Evolutionary conservation across 129 eudicot genomes (phyloP), one percentile per base, ranked within the genome.

Genomic region (Oenanthe sinensis): DNA sequence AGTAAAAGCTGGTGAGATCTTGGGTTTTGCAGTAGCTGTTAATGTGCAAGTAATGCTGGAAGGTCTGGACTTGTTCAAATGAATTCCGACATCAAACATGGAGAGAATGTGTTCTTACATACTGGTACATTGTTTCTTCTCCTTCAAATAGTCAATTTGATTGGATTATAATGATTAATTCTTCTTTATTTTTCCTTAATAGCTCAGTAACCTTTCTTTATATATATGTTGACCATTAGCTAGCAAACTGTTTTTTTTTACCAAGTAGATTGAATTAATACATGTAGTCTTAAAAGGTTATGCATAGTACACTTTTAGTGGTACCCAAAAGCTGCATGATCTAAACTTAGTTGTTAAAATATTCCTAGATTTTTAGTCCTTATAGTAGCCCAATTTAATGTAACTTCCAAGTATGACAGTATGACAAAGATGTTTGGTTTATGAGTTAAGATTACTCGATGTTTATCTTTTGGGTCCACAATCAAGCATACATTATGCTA

Each of bases 21-120:
- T 89, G 93, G 93, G 87, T 83, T 76, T 82, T 91, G 98, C 80
- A 88, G 86, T 84, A 91, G 87, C 97, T 91, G 87, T 78, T 81
- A 71, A 74, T 82, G 54, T 14, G 77, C 48, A 75, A 75, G 47
- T 78, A 40, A 70, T 79, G 81, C 79, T 78, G 87, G 83, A 86
- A 79, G 79, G 74, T 85, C 87, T 89, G 97, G 95, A 88, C 72
- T 80, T 85, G 87, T 81, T 86, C 85, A 74, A n/a, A 77, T 77
- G 80, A 50, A 76, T 45, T 88, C 98, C 93, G 93, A 91, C 97
- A 93, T n/a, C 60, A 82, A 91, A 87, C 93, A 91, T 93, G 92
- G 87, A 75, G 65, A 89, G 96, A 93, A 93, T 93, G 91, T 91
- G 98, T 78, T 85, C 28, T 73, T 81, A 50, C 75, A 45, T 67